Evolutionary conservation across 345 rosid species (phyloP), one percentile per base, ranked within the genome.

Genomic region (Brassica juncea): DNA sequence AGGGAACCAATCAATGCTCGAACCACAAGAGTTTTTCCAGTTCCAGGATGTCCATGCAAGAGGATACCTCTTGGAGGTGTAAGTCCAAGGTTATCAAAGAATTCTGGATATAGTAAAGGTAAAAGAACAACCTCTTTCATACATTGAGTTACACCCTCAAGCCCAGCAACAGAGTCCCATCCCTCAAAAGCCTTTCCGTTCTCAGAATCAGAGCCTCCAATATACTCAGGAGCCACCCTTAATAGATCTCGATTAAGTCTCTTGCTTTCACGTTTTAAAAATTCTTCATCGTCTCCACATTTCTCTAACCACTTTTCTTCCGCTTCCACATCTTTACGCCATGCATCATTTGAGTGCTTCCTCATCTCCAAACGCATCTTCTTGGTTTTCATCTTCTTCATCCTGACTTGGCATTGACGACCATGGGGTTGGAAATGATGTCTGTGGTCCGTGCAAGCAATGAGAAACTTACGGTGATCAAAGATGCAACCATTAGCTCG

Each of bases 131-230:
- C 98, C 87, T 95, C 99, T 85, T 95, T 95, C 98, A 95, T 87
- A 79, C 98, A 93, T 70, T 82, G 88, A 68, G 94, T 88, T 68
- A 95, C 99, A 86, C 87, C 89, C 80, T 90, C 91, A 82, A 95
- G 97, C 68, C 99, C 98, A 77, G 99, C 98, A 86, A 95, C 98
- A 77, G 99, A 95, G 77, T 93, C 99, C 98, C 98, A 95, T 65
- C 97, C 99, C 79, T 88, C 92, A 79, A 81, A 87, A 68, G 66
- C 77, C 82, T 86, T 89, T 73, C 83, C 88, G 76, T 75, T 66
- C 60, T 87, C 97, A 73, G 88, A 71, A 25, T 86, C 84, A 52
- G 88, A 70, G 52, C 99, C 98, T 57, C 99, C 99, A 55, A 95
- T 91, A 75, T 95, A 95, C 72, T 87, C 94, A 77, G 99, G 99